Base-by-base conservation (phyloP, 2,329 filamentous ascomycete genomes). In the Beauveria medogensis region DNA sequence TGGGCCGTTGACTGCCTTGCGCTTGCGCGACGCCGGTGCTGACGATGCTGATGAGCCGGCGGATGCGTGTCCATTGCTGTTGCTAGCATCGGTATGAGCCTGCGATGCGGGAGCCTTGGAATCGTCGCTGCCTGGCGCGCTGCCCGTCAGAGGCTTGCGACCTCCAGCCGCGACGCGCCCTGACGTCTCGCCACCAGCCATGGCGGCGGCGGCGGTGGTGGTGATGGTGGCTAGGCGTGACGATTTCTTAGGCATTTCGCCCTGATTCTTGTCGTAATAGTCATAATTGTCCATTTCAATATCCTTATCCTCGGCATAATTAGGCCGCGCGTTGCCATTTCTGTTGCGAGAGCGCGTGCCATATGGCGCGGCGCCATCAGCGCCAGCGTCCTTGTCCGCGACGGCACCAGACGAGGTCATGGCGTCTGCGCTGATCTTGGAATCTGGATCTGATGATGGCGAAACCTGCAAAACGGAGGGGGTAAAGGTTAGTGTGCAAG, bases 291-390 rank as follows among this genome's bases (percentile, higher is more conserved):
- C 94, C 74, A 90, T 86, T 69, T 97, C 93, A 67, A 92, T 81
- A 74, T 97, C 93, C 75, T 84, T 90, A 75, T 93, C 90, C 77
- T 99, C 94, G 55, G 94, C 93, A 75, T 99, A 99, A 75, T 99
- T 99, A 66, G 89, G 87, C 67, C 94, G 89, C 67, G 89, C 82
- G 66, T 83, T 85, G 69, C 89, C 89, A 62, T 84, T 87, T 70
- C 92, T 88, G 75, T 96, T 96, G 73, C 94, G 89, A 68, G 92
- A 97, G 69, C 92, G 89, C 72, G 94, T 99, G 70, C 93, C 93
- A 75, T 99, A 97, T 53, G 86, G 87, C 67, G 85, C 86, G 55
- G 88, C 78, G 62, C 71, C 77, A 65, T 82, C 81, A 67, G 77
- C 71, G 65, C 76, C 75, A 65, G 71, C 73, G 63, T 84, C 82